These are phyloP conservation scores for Solanum pimpinellifolium DNA, from an alignment of 257 asterid species.

Conservation along the genomic window DNA sequence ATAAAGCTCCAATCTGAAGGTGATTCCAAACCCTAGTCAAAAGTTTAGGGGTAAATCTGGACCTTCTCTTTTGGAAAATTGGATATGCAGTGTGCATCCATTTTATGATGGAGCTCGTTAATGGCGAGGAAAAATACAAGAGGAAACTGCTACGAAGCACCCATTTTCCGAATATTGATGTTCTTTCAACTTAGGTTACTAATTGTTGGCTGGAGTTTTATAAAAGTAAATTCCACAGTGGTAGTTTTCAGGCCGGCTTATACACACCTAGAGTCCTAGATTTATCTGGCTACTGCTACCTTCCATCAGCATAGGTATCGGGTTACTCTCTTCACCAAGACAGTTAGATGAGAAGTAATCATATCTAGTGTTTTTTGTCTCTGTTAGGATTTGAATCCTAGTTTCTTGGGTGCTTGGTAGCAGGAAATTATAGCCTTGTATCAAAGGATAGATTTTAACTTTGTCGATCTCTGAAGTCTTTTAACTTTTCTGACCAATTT, in stretches of 20 bases:
- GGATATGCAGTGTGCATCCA: not conserved
- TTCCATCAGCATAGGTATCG: not conserved
- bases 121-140: not conserved
- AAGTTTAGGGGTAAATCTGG: not conserved
- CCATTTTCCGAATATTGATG: not conserved
- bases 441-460: not conserved
- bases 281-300: not conserved
- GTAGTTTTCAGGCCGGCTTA: not conserved
- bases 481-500: not conserved
- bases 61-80: not conserved
- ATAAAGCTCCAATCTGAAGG: not conserved
- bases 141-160: not conserved
- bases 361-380: not conserved
- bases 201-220: not conserved
- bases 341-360: not conserved
- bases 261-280: not conserved
- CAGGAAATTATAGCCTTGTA: not conserved
- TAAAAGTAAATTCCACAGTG: not conserved
- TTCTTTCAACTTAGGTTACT: not conserved
- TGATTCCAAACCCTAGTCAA: not conserved
- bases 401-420: not conserved
- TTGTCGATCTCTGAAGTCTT: not conserved
- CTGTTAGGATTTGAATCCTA: not conserved
- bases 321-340: not conserved
- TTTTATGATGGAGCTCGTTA: not conserved